Conservation (phyloP, 176 grass and related monocot species). For the Hsuehochloa calcarea region DNA sequence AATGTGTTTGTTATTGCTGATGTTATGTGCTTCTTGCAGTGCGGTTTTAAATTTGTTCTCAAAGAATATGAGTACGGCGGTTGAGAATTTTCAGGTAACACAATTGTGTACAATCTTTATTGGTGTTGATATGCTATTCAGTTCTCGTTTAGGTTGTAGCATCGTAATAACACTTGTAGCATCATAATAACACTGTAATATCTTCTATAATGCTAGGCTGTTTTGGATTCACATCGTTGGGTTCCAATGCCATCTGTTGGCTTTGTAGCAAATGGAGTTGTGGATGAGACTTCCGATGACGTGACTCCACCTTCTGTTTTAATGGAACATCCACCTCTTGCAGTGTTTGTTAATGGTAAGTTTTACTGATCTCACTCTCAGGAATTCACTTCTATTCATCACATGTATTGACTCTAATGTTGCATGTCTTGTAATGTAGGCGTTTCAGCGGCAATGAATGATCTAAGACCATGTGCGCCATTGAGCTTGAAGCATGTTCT, state of each 20-base stretch:
- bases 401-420: not conserved
- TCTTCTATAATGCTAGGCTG: constrained; percentile 45
- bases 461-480: constrained; percentile 83
- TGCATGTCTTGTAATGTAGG: constrained; percentile 46
- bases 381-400: constrained; percentile 13
- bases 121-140: not conserved
- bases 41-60: constrained; percentile 88
- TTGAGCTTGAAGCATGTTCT: constrained; percentile 79
- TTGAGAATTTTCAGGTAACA: constrained; percentile 95
- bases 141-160: not conserved
- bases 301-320: constrained; percentile 87
- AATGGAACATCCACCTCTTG: constrained; percentile 96
- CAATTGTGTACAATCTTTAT: constrained; percentile 1
- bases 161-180: not conserved
- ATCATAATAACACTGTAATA: not conserved
- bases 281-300: constrained; percentile 78
- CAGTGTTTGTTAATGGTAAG: constrained; percentile 96
- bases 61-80: constrained; percentile 79
- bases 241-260: constrained; percentile 95
- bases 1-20: constrained; percentile 20
- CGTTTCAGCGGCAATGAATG: constrained; percentile 94
- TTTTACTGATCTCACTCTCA: not conserved
- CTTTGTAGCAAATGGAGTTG: constrained; percentile 79
- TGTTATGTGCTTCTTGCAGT: constrained; percentile 51
- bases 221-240: constrained; percentile 97